Conservation (phyloP, 2,329 filamentous ascomycete species). For the Ophiostoma perfectum region DNA sequence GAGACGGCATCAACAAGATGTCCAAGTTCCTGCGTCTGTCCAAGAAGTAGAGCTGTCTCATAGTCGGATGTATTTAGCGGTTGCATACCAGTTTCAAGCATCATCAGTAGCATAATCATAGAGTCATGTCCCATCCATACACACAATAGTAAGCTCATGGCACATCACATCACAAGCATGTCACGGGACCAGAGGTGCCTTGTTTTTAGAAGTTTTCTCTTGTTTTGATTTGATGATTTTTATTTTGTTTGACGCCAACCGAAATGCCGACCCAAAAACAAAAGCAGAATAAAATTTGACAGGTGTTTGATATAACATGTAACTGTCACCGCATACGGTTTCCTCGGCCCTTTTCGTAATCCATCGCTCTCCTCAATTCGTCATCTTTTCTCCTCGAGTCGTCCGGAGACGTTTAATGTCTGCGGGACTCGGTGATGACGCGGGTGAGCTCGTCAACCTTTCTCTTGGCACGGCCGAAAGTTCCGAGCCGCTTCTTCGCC, state of each 20-base stretch:
- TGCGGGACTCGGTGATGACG: conserved; percentile 93
- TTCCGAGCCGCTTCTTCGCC: conserved; percentile 99
- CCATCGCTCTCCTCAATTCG: too few species aligned
- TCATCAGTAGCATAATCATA: neutral
- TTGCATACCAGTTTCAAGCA: neutral
- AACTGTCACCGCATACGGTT: neutral
- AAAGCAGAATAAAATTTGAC: conserved; percentile 9
- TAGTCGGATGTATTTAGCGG: neutral
- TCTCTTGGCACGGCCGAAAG: conserved; percentile 96
- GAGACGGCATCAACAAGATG: conserved; percentile 33
- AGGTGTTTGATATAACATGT: neutral
- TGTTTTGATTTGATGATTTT: conserved; percentile 18
- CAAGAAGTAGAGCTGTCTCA: conserved; percentile 23
- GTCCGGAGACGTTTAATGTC: conserved; percentile 45
- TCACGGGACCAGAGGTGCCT: neutral
- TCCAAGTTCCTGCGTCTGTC: conserved; percentile 27
- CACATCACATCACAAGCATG: too few species aligned
- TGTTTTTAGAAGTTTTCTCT: neutral
- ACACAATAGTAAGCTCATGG: neutral
- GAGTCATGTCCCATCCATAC: too few species aligned
- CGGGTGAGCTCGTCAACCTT: conserved; percentile 99
- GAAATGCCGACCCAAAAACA: conserved; percentile 27
- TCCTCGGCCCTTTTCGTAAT: conserved; percentile 2
- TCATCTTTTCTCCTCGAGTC: too few species aligned
- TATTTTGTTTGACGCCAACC: conserved; percentile 26